Evolutionary conservation across 148 eudicot species (phyloP).

Genomic region (Limonium bicolor): DNA sequence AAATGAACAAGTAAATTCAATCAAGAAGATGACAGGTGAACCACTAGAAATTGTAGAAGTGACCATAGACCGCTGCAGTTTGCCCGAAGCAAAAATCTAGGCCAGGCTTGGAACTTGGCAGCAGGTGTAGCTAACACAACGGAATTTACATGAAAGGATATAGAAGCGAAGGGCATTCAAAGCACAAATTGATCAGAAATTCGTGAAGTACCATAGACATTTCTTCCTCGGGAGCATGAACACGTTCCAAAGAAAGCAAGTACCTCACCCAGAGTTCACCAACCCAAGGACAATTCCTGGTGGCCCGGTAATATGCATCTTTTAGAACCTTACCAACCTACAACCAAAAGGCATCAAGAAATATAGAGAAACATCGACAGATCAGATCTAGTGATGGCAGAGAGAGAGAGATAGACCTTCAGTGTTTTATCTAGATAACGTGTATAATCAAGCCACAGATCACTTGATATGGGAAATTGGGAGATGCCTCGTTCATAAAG

Average conservation of each 20-base stretch:
- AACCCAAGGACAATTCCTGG: slow-evolving; percentile 85
- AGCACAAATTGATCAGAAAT: no score
- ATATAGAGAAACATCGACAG: no score
- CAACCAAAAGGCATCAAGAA: slow-evolving; percentile 3
- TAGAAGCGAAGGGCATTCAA: no score
- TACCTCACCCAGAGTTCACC: slow-evolving; percentile 86
- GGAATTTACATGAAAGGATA: no score
- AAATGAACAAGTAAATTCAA: neutral
- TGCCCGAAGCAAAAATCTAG: no score
- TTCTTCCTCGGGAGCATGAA: slow-evolving; percentile 66
- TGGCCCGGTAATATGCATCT: slow-evolving; percentile 47
- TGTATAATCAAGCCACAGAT: slow-evolving; percentile 86
- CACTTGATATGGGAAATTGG: slow-evolving; percentile 61
- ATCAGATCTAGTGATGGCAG: neutral
- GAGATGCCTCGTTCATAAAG: slow-evolving; percentile 83
- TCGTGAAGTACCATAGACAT: slow-evolving; percentile 60
- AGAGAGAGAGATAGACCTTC: slow-evolving; percentile 56
- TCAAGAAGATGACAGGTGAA: no score
- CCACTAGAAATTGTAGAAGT: no score
- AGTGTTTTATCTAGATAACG: slow-evolving; percentile 73
- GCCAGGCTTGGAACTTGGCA: no score
- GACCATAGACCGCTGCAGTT: no score
- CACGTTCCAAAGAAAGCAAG: slow-evolving; percentile 72
- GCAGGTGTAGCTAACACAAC: no score
- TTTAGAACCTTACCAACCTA: slow-evolving; percentile 52